Percentiles rank a stretch among this genome's conserved stretches.
These are phyloP conservation scores for Annulohypoxylon maeteangense DNA, from an alignment of 495 filamentous ascomycete species.

Conservation along the genomic window DNA sequence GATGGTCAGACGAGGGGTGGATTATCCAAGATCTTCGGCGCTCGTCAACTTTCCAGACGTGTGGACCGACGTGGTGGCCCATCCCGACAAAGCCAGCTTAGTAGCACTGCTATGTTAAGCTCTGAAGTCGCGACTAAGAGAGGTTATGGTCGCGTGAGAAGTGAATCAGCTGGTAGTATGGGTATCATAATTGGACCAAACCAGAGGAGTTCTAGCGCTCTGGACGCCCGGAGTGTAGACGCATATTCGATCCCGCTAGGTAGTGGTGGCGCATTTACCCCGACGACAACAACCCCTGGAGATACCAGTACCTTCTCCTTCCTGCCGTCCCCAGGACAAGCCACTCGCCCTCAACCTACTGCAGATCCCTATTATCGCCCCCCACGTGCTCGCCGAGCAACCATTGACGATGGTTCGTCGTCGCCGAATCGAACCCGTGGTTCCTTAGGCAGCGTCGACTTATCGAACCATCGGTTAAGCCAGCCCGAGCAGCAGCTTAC, in stretches of 20 bases:
- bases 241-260: slow-evolving; percentile 50
- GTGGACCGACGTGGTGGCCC: slow-evolving; percentile 67
- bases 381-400: slow-evolving; percentile 72
- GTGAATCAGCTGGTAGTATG: slow-evolving; percentile 83
- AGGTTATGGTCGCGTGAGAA: slow-evolving; percentile 78
- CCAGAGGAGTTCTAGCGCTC: slow-evolving; percentile 56
- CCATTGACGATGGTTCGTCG: slow-evolving; percentile 60
- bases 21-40: slow-evolving; percentile 90
- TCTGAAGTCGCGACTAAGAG: slow-evolving; percentile 71
- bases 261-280: slow-evolving; percentile 67
- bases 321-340: slow-evolving; percentile 64
- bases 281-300: slow-evolving; percentile 75
- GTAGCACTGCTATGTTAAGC: slow-evolving; percentile 80
- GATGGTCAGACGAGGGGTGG: slow-evolving; percentile 81
- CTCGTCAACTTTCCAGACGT: slow-evolving; percentile 88
- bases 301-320: slow-evolving; percentile 76
- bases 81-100: slow-evolving; percentile 79
- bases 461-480: slow-evolving; percentile 58
- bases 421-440: slow-evolving; percentile 52
- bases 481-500: slow-evolving; percentile 46
- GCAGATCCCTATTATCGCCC: slow-evolving; percentile 86
- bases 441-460: slow-evolving; percentile 64
- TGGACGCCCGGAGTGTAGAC: slow-evolving; percentile 57
- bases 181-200: slow-evolving; percentile 68
- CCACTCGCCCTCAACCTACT: slow-evolving; percentile 55